Evolutionary conservation across 2,329 filamentous ascomycete species (phyloP).

Genomic region (Aspergillus sojae): DNA sequence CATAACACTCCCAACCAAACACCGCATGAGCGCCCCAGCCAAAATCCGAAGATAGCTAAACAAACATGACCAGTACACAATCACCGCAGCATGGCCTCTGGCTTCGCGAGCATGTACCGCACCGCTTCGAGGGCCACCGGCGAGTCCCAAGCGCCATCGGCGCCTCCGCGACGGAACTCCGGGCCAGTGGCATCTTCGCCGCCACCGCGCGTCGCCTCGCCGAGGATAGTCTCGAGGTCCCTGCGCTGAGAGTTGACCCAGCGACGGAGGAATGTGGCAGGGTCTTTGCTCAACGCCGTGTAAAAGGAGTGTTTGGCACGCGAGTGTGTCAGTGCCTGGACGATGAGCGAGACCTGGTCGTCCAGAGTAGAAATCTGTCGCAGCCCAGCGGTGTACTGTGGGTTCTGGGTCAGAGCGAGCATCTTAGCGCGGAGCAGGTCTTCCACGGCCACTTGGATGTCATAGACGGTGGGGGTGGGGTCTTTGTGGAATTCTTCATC

Average conservation of each 20-base stretch:
- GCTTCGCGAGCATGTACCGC: slow-evolving; percentile 60
- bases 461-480: slow-evolving; percentile 81
- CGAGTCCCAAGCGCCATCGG: slow-evolving; percentile 65
- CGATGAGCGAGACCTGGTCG: slow-evolving; percentile 78
- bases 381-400: slow-evolving; percentile 70
- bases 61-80: background rate
- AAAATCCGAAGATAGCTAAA: background rate
- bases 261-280: slow-evolving; percentile 77
- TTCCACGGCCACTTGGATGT: slow-evolving; percentile 81
- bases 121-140: slow-evolving; percentile 64
- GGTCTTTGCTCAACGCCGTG: slow-evolving; percentile 75
- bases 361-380: slow-evolving; percentile 77
- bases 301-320: slow-evolving; percentile 93
- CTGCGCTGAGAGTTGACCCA: slow-evolving; percentile 92
- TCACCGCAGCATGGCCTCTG: slow-evolving; percentile 35
- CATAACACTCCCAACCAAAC: slow-evolving; percentile 18
- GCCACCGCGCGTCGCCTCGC: slow-evolving; percentile 68
- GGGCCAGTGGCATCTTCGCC: slow-evolving; percentile 56
- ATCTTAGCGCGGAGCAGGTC: slow-evolving; percentile 75
- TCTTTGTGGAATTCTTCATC: slow-evolving; percentile 79
- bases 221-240: slow-evolving; percentile 84
- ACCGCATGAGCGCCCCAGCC: slow-evolving; percentile 30
- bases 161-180: slow-evolving; percentile 53
- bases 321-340: slow-evolving; percentile 80
- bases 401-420: slow-evolving; percentile 66